A percentile compares a stretch with the other conserved stretches of the same genome.
These are phyloP conservation scores for Curvularia lunata DNA, from an alignment of 2,329 filamentous ascomycete species.

Conservation along the genomic window DNA sequence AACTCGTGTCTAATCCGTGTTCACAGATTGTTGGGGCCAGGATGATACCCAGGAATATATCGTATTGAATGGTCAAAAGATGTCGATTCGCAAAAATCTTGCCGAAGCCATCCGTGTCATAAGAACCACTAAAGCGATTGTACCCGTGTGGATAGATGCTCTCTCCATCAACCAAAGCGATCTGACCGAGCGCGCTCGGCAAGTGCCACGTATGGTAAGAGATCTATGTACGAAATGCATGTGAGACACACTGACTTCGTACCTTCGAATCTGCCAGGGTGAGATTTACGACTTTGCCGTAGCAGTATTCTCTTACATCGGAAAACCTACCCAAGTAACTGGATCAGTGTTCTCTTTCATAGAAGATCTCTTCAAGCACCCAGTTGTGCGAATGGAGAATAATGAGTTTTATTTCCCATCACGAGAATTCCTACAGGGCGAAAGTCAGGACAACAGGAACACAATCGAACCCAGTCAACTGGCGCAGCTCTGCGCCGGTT, in stretches of 20 bases:
- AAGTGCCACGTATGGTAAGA: slow-evolving; percentile 1
- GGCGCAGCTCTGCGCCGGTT: not conserved
- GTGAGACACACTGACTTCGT: too few species aligned
- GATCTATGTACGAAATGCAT: too few species aligned
- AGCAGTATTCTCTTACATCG: not conserved
- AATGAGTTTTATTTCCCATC: slow-evolving; percentile 1
- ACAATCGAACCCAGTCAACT: not conserved
- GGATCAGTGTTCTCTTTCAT: not conserved
- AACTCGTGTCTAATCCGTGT: not conserved
- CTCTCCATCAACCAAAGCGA: slow-evolving; percentile 1
- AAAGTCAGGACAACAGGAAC: not conserved
- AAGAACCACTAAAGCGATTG: not conserved
- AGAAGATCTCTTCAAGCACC: not conserved
- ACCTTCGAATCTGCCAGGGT: too few species aligned
- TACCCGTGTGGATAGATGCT: slow-evolving; percentile 5
- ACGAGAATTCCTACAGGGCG: not conserved
- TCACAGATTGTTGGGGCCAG: not conserved
- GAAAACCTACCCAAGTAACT: not conserved
- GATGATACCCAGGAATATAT: not conserved
- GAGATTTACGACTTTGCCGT: not conserved
- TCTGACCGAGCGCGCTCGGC: not conserved
- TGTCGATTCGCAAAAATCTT: not conserved
- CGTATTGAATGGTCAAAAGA: not conserved
- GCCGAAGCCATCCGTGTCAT: slow-evolving; percentile 1
- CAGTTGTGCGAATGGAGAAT: not conserved